phyloP scores from a whole-genome alignment of 805 yeast genomes.

The Starmerella scarabaei region DNA sequence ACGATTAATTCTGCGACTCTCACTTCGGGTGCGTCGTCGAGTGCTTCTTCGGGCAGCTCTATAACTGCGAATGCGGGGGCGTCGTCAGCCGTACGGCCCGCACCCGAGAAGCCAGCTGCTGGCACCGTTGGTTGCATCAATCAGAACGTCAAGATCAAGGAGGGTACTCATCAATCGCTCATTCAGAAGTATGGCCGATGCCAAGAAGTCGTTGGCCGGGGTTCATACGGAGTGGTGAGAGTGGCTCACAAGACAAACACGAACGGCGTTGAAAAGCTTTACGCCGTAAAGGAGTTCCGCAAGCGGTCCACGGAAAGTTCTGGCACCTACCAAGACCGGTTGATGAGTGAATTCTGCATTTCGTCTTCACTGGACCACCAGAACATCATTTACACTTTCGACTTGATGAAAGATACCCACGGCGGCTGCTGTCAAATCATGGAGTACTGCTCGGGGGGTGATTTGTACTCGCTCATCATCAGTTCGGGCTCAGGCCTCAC shows the following conservation, averaged over 20 bases:
- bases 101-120: no score
- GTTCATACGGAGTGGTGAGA: constrained; percentile 88
- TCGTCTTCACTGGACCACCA: constrained; percentile 62
- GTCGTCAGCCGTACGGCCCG: no score
- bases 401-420: constrained; percentile 60
- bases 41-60: background rate
- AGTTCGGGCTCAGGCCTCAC: constrained; percentile 43
- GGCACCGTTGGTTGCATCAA: background rate
- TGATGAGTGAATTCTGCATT: constrained; percentile 83
- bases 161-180: constrained; percentile 38
- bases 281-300: constrained; percentile 67
- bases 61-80: background rate
- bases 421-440: constrained; percentile 75
- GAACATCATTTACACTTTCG: constrained; percentile 66
- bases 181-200: constrained; percentile 87
- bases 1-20: no score
- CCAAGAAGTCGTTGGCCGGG: constrained; percentile 87
- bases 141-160: constrained; percentile 5
- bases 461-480: constrained; percentile 48
- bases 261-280: constrained; percentile 34
- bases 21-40: no score
- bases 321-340: constrained; percentile 49
- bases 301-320: constrained; percentile 46
- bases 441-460: constrained; percentile 92
- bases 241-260: constrained; percentile 52